These are phyloP conservation scores for Heteromeles arbutifolia DNA, from an alignment of 306 rosid genomes.

Conservation along the genomic window DNA sequence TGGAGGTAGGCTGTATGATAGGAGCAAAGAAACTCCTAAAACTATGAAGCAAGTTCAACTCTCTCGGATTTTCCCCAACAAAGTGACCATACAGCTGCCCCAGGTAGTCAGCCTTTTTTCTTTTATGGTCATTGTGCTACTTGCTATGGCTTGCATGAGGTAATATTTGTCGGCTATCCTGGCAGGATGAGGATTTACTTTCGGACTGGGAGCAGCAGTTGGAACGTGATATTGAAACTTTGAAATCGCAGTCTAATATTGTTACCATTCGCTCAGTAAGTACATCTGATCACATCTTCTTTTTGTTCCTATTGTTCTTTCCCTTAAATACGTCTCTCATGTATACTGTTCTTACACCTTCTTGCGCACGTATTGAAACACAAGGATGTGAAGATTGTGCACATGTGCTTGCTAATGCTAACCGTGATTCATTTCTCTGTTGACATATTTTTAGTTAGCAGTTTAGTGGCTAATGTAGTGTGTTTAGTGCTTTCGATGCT, in stretches of 20 bases:
- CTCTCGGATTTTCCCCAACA: conserved; percentile 77
- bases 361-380: neutral
- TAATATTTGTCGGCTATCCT: neutral
- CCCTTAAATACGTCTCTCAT: neutral
- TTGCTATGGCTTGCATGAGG: conserved; percentile 1
- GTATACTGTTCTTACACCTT: neutral
- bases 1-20: conserved; percentile 70
- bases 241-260: conserved; percentile 74
- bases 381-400: neutral
- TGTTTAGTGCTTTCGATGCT: neutral
- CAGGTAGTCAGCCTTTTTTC: conserved; percentile 46
- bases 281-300: conserved; percentile 10
- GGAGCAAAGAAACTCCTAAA: conserved; percentile 81
- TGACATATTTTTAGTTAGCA: neutral
- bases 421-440: neutral
- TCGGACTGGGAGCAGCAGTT: conserved; percentile 82
- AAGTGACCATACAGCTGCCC: conserved; percentile 72
- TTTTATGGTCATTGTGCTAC: conserved; percentile 7
- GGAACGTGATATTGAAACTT: conserved; percentile 77
- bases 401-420: neutral
- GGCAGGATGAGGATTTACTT: conserved; percentile 72
- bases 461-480: neutral
- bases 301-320: neutral
- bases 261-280: conserved; percentile 70
- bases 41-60: conserved; percentile 57